Evolutionary conservation across 2,329 filamentous ascomycete genomes (phyloP), one percentile per base, ranked within the genome.

Genomic region (Colletotrichum lindemuthianum): DNA sequence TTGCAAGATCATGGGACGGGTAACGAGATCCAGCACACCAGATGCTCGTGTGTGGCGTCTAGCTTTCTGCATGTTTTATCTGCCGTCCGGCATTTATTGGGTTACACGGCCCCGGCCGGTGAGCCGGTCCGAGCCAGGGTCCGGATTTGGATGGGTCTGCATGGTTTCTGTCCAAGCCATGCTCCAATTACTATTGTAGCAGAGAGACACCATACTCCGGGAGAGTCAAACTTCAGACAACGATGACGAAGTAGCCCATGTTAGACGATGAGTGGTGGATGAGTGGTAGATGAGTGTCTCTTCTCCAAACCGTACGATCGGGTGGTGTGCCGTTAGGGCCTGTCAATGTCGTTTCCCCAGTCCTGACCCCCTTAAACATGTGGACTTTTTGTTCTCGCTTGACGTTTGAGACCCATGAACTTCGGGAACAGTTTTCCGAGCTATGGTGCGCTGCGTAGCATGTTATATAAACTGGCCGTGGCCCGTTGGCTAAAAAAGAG

Each of bases 31-130:
- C 15, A 45, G 8, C 4, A 34, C 36, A 57, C 8, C 15, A 48
- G 15, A 48, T 43, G 24, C 0, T 39, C 34, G 49, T 24, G 6
- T 24, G 37, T 56, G 7, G 16, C 33, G n/a, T 36, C 6, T 6
- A 15, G 33, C 8, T 7, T 49, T 16, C 33, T 56, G 41, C 34
- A 9, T 24, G 33, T 37, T 40, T 11, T 2, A 11, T 48, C 8
- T 53, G 16, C 13, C 13, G 16, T 34, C 34, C 53, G 59, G 47
- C 24, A 47, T 33, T 57, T 39, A 8, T 24, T 45, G 39, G 34
- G 53, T 8, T 39, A 8, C 9, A 8, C 51, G 51, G 51, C 33
- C 34, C 34, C 53, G 59, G 15, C 10, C 12, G 39, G 59, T 16
- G 12, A 58, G 51, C 3, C 41, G 41, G 41, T 16, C 53, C 53